Evolutionary conservation across 2,329 filamentous ascomycete species (phyloP), one percentile per base, ranked within the genome.

Genomic region (Didymella segeticola): DNA sequence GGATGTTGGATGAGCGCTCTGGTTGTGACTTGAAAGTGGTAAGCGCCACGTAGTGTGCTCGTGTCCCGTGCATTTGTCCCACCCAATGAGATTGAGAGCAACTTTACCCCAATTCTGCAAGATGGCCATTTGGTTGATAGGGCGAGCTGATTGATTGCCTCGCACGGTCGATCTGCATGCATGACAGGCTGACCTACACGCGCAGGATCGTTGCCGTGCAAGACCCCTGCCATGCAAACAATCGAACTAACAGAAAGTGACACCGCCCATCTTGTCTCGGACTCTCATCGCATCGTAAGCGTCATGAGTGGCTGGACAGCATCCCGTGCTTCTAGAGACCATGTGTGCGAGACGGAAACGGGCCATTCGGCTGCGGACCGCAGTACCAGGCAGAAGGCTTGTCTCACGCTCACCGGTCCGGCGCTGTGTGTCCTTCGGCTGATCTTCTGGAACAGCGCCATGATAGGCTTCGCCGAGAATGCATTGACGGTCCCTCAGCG

Each of bases 11-110:
- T 43, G 30, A 34, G 26, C 23, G 31, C 27, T 29, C 17, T 48
- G 20, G 33, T 43, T 31, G 26, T 37, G 43, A 43, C 26, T 53
- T 14, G 31, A 20, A 12, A 22, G 20, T 27, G 23, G 33, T 39
- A 39, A 45, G 45, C 51, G 45, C 51, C 51, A 53, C 51, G 51
- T 48, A 53, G 38, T 27, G 38, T 42, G 15, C 9, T 39, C 15
- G 26, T 4, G 33, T 38, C 51, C 26, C 43, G 45, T 53, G 38
- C 33, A 47, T 47, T 42, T 47, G 7, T 30, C 15, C 12, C 15
- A 47, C 9, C 43, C 43, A 37, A 47, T 43, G n/a, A 36, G 15
- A 20, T 14, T 22, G 15, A 37, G 11, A 26, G 5, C 7, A 38
- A 22, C 15, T 27, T 47, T 43, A 48, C 26, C 39, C 33, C 33